Base-by-base conservation (phyloP, 2,329 filamentous ascomycete genomes). In the Chaetomiaceae sp. region DNA sequence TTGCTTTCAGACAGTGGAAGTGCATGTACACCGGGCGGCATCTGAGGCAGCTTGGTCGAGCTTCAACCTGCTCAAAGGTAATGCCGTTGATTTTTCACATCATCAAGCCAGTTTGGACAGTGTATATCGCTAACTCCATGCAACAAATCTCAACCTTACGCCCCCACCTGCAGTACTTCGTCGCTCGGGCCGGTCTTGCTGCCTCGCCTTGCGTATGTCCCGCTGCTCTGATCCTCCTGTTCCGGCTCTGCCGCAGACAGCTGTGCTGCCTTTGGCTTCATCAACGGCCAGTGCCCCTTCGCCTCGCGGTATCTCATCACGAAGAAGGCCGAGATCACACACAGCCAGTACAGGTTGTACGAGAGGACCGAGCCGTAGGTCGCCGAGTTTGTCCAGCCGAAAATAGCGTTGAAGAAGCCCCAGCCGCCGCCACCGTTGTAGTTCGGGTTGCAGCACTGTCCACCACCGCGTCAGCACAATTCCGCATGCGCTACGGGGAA, bases 341-440 rank as follows among this genome's bases (percentile, higher is more conserved):
- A 72, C 41, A 93, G 67, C 89, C 88, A 95, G 70, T 95, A 95
- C 14, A 91, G 48, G 62, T 93, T 94, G 69, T 95, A 95, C 1
- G 85, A 82, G 52, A 95, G 81, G 53, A 95, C 84, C 1, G 86
- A 90, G 42, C 88, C 88, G 58, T 91, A 89, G 2, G 88, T 94
- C 5, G 86, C 89, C 11, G 85, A 88, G 69, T 95, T 95, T 51
- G 81, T 78, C 89, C 89, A 95, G 48, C 89, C 88, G 10, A 95
- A 73, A 43, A 95, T 74, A 48, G 86, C 81, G 58, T 94, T 91
- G 73, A 95, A 88, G 55, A 95, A 81, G 45, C 86, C 87, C 88
- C 88, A 95, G 36, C 85, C 86, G 30, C 83, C 81, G 38, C 84
- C 84, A 22, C 85, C 84, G 52, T 87, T 82, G 32, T 83, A 66